phyloP scores from a whole-genome alignment of 306 rosid species.

The Ammopiptanthus mongolicus region DNA sequence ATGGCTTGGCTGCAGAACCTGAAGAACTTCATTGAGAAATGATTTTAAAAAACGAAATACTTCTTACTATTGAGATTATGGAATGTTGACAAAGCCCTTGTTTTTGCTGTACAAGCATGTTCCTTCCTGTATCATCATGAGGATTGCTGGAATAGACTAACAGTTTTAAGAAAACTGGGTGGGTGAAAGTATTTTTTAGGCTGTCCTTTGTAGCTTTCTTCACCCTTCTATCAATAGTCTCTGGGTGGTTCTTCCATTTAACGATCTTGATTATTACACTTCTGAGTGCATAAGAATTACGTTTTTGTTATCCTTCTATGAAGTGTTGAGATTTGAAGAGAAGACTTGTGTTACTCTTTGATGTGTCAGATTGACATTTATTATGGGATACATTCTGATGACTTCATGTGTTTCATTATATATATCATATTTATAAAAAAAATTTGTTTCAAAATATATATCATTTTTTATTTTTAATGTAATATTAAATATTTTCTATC shows the following conservation, averaged over 20 bases:
- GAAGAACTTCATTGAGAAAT: slow-evolving; percentile 66
- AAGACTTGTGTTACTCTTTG: neutral
- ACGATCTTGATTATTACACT: neutral
- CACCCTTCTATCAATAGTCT: neutral
- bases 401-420: too few species aligned
- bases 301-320: neutral
- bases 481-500: too few species aligned
- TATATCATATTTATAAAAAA: too few species aligned
- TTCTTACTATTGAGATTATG: neutral
- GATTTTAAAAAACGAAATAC: neutral
- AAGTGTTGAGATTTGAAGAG: neutral
- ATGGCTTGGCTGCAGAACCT: slow-evolving; percentile 71
- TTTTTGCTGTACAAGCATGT: slow-evolving; percentile 13
- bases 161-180: neutral
- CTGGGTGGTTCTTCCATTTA: neutral
- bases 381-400: too few species aligned
- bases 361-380: too few species aligned
- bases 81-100: slow-evolving; percentile 7
- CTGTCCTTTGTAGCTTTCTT: neutral
- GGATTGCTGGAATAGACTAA: neutral
- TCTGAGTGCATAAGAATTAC: neutral
- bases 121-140: neutral
- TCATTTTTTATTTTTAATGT: too few species aligned
- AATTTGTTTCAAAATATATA: too few species aligned
- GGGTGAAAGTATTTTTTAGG: slow-evolving; percentile 1